Evolutionary conservation across 179 eudicot genomes (phyloP).

Genomic region (Actinidia chinensis): DNA sequence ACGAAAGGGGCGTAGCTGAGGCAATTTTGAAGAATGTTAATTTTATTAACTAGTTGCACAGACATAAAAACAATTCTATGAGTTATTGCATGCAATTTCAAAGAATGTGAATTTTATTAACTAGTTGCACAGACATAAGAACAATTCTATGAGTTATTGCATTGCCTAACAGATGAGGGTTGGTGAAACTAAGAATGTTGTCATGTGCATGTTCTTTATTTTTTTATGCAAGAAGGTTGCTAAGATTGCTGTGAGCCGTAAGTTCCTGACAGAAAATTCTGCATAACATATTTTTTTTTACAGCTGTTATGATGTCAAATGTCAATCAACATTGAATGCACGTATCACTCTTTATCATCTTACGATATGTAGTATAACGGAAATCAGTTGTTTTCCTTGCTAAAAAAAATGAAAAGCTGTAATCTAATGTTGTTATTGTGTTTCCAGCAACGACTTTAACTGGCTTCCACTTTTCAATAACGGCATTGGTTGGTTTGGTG

Average conservation of each 20-base stretch:
- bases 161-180: not conserved
- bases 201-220: too few species aligned
- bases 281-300: not conserved
- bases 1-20: too few species aligned
- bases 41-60: not conserved
- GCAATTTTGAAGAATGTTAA: not conserved
- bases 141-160: too few species aligned
- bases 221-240: not conserved
- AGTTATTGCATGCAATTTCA: not conserved
- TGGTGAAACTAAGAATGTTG: not conserved
- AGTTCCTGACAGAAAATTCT: not conserved
- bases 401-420: not conserved
- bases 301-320: not conserved
- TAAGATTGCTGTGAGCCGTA: not conserved
- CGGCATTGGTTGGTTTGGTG: slow-evolving; percentile 66
- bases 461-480: slow-evolving; percentile 63
- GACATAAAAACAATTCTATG: not conserved
- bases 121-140: too few species aligned
- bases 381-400: not conserved
- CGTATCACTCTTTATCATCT: not conserved
- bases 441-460: slow-evolving; percentile 54
- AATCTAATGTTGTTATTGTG: not conserved
- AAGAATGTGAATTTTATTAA: too few species aligned
- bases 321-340: not conserved
- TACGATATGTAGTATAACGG: not conserved